Base-by-base conservation (phyloP, 148 eudicot genomes). In the Salicornia ramosissima region DNA sequence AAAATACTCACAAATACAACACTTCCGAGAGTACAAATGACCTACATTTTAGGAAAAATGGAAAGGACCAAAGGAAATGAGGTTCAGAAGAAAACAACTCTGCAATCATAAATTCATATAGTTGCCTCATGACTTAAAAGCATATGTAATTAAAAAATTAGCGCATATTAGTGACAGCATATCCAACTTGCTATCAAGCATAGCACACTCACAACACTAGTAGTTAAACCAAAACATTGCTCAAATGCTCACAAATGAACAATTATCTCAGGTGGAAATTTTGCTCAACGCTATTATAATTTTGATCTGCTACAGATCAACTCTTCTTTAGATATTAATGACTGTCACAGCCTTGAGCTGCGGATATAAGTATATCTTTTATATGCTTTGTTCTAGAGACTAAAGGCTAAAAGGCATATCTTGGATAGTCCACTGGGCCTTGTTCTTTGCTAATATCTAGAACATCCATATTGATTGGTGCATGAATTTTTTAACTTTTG, bases 21-120 rank as follows among this genome's bases (percentile, higher is more conserved):
- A 75, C 85, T 93, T 63, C 98, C 98, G 18, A 93, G 90, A 7
- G 95, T 88, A 78, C 98, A 93, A 68, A 93, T 76, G 53, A 93
- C 98, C 98, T 93, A 68, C 71, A 72, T 57, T 65, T 24, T 4
- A 46, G 30, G 11, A 10, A 29, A 53, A 15, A 36, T n/a, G n/a
- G 30, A 43, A 58, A 30, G n/a, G 51, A 43, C 21, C 54, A 13
- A 6, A 43, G 6, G 16, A 21, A 28, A 57, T 49, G 30, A 19
- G 15, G 13, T 0, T 13, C 15, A 63, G 1, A 47, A 21, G 51
- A 18, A 51, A 19, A 15, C 16, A 54, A 12, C 25, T 16, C 1
- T 64, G 28, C 16, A 53, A 29, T 22, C 31, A 8, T 13, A 46
- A 6, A 46, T 1, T 3, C 50, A 21, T 16, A 28, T 13, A 59